Conservation (phyloP, 257 asterid species). For the Penstemon barbatus region DNA sequence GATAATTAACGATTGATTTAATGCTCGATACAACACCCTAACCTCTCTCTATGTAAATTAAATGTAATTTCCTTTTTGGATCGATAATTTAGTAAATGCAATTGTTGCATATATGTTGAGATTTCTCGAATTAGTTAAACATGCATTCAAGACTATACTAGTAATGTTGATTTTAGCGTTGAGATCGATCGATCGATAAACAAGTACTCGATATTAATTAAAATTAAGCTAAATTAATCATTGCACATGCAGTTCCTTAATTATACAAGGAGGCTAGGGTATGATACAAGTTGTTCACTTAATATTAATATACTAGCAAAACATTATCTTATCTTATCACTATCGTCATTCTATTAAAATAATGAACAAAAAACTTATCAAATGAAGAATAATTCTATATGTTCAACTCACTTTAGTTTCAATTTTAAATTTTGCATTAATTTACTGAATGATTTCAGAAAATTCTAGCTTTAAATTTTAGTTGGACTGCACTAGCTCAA, state of each 20-base stretch:
- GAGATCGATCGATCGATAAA: not conserved
- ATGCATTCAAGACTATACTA: not conserved
- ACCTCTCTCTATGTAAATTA: not conserved
- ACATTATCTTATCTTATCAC: conserved; percentile 37
- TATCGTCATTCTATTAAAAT: not conserved
- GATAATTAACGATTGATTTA: not conserved
- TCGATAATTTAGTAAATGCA: not conserved
- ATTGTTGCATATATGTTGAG: not conserved
- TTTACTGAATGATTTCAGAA: not conserved
- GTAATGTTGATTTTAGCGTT: conserved; percentile 12
- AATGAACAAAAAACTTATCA: not conserved
- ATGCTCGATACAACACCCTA: not conserved
- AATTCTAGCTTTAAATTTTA: too few relatives aligned
- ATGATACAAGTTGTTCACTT: not conserved
- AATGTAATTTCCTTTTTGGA: too few relatives aligned
- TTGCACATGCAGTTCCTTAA: conserved; percentile 20
- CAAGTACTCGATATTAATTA: too few relatives aligned
- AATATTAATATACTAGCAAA: not conserved
- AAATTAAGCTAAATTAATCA: not conserved
- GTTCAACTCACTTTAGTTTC: not conserved
- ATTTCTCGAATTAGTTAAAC: conserved; percentile 20
- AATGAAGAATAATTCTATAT: not conserved
- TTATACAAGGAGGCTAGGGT: not conserved
- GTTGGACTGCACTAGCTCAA: too few relatives aligned
- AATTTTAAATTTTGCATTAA: not conserved